Evolutionary conservation across 345 rosid species (phyloP).

Genomic region (Pelargonium nanum): DNA sequence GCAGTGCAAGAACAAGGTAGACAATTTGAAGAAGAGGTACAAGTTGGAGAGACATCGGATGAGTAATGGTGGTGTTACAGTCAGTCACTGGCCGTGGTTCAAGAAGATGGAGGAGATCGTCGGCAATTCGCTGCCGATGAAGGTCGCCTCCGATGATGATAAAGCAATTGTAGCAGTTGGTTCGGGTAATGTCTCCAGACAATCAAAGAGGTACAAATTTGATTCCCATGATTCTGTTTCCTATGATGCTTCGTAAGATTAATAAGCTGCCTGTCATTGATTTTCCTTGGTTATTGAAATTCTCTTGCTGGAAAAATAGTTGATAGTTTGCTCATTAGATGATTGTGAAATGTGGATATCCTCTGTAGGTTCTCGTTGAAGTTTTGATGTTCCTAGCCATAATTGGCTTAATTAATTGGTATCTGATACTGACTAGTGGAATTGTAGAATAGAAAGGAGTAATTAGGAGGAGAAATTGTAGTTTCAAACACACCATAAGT

Average conservation of each 20-base stretch:
- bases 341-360: no score
- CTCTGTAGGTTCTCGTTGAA: no score
- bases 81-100: slow-evolving; percentile 89
- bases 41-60: slow-evolving; percentile 77
- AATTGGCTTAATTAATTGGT: no score
- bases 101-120: slow-evolving; percentile 74
- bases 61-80: slow-evolving; percentile 37
- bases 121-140: slow-evolving; percentile 38
- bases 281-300: neutral
- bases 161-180: slow-evolving; percentile 34
- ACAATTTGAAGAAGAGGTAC: slow-evolving; percentile 81
- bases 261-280: no score
- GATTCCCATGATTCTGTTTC: neutral
- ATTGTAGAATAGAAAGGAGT: neutral
- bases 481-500: neutral
- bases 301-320: no score
- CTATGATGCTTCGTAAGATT: neutral
- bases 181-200: slow-evolving; percentile 32
- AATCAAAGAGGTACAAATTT: slow-evolving; percentile 39
- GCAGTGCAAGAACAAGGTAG: slow-evolving; percentile 89
- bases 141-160: slow-evolving; percentile 42
- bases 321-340: no score
- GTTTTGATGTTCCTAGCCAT: no score
- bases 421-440: no score
- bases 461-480: neutral